Evolutionary conservation across 495 filamentous ascomycete species (phyloP).

Genomic region (Aspergillus ellipticus): DNA sequence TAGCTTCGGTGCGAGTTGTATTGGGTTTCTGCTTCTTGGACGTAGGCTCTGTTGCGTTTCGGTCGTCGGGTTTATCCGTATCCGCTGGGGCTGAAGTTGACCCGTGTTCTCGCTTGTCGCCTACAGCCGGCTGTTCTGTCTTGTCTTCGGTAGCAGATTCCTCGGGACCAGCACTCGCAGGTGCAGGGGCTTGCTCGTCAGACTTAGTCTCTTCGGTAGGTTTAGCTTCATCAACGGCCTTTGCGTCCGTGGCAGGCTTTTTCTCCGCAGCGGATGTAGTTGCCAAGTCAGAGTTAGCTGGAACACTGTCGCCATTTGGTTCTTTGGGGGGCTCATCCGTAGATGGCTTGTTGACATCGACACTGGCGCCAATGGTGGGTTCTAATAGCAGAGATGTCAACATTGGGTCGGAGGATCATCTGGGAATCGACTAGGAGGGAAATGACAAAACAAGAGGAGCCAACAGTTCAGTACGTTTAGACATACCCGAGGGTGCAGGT

Average conservation of each 20-base stretch:
- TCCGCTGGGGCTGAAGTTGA: conserved; percentile 12
- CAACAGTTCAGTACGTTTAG: not conserved
- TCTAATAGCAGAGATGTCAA: conserved; percentile 5
- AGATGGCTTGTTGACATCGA: not conserved
- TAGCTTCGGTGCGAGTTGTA: conserved; percentile 8
- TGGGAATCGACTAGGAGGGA: not conserved
- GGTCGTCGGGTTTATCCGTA: conserved; percentile 13
- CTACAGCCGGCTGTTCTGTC: conserved; percentile 13
- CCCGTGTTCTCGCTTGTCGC: conserved; percentile 34
- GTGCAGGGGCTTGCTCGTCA: not conserved
- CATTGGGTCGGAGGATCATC: not conserved
- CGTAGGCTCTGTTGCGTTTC: conserved; percentile 16
- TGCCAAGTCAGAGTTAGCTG: conserved; percentile 2
- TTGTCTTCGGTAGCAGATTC: conserved; percentile 7
- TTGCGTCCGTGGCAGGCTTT: conserved; percentile 4
- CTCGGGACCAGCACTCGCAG: conserved; percentile 2
- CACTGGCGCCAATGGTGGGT: not conserved
- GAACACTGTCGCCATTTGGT: not conserved
- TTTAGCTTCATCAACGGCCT: conserved; percentile 12
- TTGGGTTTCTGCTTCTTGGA: conserved; percentile 32
- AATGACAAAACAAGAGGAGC: not conserved
- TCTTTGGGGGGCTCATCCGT: conserved; percentile 3
- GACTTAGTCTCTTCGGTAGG: conserved; percentile 11
- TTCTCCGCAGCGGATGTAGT: conserved; percentile 4
- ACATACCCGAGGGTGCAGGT: conserved; percentile 24